Evolutionary conservation across 139 green algal species (phyloP).

Genomic region (Chlorella vulgaris): DNA sequence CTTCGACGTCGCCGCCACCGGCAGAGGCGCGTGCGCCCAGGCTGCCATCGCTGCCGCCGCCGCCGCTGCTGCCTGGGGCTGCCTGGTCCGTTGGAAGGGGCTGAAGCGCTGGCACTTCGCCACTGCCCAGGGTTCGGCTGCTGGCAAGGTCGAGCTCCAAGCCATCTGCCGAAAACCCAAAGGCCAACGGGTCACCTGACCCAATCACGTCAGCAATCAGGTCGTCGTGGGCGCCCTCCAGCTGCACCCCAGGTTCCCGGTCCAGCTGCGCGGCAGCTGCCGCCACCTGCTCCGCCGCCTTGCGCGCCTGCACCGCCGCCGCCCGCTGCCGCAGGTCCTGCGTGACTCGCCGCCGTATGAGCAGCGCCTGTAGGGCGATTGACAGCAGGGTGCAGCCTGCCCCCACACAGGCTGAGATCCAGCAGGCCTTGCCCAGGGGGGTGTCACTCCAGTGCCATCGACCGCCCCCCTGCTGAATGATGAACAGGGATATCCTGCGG

Average conservation of each 20-base stretch:
- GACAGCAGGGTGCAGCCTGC: background rate
- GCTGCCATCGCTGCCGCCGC: background rate
- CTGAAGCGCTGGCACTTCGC: background rate
- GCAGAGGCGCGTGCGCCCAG: background rate
- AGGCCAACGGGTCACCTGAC: slow-evolving; percentile 1
- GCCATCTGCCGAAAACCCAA: slow-evolving; percentile 8
- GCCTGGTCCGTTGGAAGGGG: too few species aligned
- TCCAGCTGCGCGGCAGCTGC: background rate
- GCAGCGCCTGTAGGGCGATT: background rate
- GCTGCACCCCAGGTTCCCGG: background rate
- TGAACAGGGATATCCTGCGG: slow-evolving; percentile 58
- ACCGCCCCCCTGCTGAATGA: slow-evolving; percentile 60
- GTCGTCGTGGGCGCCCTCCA: slow-evolving; percentile 26
- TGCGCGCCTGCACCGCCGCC: background rate
- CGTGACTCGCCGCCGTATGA: slow-evolving; percentile 6
- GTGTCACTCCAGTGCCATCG: slow-evolving; percentile 21
- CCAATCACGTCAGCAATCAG: slow-evolving; percentile 7
- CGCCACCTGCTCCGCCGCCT: background rate
- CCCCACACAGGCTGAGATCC: slow-evolving; percentile 23
- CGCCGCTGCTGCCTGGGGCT: background rate
- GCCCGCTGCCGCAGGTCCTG: background rate
- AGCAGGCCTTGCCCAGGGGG: slow-evolving; percentile 14
- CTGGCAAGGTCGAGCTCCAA: background rate
- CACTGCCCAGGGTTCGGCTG: background rate
- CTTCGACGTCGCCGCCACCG: too few species aligned